Conservation (phyloP, 2,329 filamentous ascomycete genomes). For the Alternaria conjuncta region DNA sequence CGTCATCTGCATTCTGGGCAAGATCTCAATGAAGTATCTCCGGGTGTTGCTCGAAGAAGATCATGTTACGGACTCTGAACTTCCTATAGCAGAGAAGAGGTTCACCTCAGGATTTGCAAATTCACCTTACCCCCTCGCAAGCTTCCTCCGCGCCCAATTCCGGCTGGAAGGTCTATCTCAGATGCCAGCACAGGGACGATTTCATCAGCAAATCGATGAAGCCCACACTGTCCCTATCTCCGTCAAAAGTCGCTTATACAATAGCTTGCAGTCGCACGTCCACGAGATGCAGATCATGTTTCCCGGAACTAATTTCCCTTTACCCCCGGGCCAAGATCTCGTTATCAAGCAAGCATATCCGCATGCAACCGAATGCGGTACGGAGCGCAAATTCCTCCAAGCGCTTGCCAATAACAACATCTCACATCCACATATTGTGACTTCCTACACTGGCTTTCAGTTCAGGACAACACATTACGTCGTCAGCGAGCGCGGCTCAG, state of each 20-base stretch:
- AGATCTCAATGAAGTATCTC: neutral
- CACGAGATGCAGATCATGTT: neutral
- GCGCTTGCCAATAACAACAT: neutral
- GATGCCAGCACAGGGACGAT: neutral
- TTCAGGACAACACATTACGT: neutral
- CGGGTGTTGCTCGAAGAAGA: neutral
- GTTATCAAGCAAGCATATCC: neutral
- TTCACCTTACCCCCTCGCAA: neutral
- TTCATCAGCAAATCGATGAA: neutral
- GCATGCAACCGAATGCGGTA: neutral
- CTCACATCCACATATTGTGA: neutral
- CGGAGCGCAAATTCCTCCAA: neutral
- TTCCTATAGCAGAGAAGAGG: neutral
- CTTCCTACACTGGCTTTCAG: neutral
- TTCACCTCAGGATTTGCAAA: neutral
- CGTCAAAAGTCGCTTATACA: neutral
- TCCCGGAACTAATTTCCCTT: neutral
- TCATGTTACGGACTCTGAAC: neutral
- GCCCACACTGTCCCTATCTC: neutral
- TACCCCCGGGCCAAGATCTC: neutral
- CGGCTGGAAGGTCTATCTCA: neutral
- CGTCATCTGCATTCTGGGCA: neutral
- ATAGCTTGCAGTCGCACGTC: neutral
- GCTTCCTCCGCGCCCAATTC: neutral
- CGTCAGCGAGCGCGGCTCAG: neutral